Conservation (phyloP, 2,329 filamentous ascomycete species). For the Scleromitrula shiraiana region DNA sequence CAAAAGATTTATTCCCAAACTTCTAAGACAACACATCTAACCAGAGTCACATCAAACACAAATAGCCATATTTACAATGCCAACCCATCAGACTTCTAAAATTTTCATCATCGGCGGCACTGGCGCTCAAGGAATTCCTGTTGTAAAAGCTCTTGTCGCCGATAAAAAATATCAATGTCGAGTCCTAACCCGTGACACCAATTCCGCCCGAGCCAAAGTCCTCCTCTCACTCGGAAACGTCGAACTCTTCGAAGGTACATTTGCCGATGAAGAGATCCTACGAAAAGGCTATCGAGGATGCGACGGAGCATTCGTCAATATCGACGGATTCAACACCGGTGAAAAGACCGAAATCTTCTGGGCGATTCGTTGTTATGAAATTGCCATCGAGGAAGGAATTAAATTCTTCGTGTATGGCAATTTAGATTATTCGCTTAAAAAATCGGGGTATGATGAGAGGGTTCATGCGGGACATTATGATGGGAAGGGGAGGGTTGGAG, state of each 20-base stretch:
- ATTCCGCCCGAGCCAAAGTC: constrained; percentile 34
- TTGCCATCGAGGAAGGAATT: constrained; percentile 36
- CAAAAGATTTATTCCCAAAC: too few relatives aligned
- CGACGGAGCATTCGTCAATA: constrained; percentile 45
- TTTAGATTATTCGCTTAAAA: constrained; percentile 42
- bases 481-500: constrained; percentile 37
- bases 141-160: constrained; percentile 36
- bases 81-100: constrained; percentile 13
- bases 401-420: constrained; percentile 40
- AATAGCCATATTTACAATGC: not conserved
- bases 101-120: constrained; percentile 41
- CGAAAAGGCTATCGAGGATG: constrained; percentile 37
- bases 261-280: constrained; percentile 38
- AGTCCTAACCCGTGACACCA: constrained; percentile 40
- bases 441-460: constrained; percentile 37
- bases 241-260: constrained; percentile 40
- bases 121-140: constrained; percentile 43
- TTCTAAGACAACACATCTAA: too few relatives aligned
- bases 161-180: constrained; percentile 38
- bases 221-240: constrained; percentile 38
- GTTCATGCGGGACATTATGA: constrained; percentile 43
- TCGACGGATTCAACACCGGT: constrained; percentile 45
- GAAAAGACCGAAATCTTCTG: constrained; percentile 45
- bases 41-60: not conserved
- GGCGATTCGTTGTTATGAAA: constrained; percentile 36